Conservation (phyloP, 768 basidiomycete species). For the Podaxis carcinomalis region DNA sequence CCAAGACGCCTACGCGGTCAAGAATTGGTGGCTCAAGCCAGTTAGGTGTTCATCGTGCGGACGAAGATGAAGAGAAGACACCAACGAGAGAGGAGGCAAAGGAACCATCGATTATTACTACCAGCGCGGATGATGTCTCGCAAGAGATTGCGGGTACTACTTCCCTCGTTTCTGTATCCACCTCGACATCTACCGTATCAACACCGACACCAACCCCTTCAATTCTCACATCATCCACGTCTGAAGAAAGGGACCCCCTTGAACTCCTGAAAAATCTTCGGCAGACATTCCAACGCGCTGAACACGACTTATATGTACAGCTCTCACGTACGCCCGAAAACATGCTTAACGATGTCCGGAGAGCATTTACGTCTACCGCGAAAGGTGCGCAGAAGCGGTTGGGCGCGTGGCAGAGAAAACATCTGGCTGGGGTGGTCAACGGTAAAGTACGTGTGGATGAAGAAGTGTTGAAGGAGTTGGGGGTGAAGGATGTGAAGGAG, state of each 20-base stretch:
- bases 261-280: constrained; percentile 45
- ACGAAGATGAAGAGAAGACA: neutral
- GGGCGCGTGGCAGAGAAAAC: constrained; percentile 62
- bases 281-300: constrained; percentile 51
- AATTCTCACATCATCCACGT: constrained; percentile 11
- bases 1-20: neutral
- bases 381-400: constrained; percentile 51
- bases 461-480: constrained; percentile 14
- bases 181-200: neutral
- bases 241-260: constrained; percentile 27
- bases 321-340: constrained; percentile 40
- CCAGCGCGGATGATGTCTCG: neutral
- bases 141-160: neutral
- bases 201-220: constrained; percentile 11
- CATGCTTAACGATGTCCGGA: constrained; percentile 58
- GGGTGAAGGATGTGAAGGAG: constrained; percentile 2
- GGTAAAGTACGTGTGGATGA: constrained; percentile 5
- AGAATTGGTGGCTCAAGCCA: neutral
- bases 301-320: constrained; percentile 56
- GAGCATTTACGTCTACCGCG: constrained; percentile 50
- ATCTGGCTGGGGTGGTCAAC: constrained; percentile 28
- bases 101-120: neutral
- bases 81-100: neutral
- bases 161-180: neutral
- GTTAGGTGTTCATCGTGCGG: neutral